phyloP scores from a whole-genome alignment of 164 flowering plant species.

The Chloranthus sessilifolius region DNA sequence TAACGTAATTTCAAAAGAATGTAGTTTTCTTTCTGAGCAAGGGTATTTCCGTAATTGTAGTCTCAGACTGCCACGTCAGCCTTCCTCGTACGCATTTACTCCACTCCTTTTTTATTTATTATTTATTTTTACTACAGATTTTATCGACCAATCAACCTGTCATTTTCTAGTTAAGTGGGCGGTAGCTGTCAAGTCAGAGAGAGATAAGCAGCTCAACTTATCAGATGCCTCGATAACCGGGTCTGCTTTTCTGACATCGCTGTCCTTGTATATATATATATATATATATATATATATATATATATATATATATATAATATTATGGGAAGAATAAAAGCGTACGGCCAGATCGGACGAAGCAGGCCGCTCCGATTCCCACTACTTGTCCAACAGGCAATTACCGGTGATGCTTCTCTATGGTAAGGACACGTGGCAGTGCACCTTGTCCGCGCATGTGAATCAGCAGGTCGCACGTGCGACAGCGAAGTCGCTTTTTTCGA shows the following conservation, averaged over 20 bases:
- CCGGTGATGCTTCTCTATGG: too few species aligned
- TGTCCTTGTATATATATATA: too few species aligned
- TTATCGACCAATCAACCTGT: conserved; percentile 11
- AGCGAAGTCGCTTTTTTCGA: too few species aligned
- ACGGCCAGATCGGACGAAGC: conserved; percentile 8
- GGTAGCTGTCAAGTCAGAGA: conserved; percentile 17
- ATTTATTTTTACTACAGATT: conserved; percentile 6
- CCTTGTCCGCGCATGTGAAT: too few species aligned
- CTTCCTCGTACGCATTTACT: conserved; percentile 11
- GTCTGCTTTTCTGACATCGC: neutral
- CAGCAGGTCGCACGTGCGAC: too few species aligned
- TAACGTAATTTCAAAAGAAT: too few species aligned
- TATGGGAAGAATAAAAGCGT: conserved; percentile 10
- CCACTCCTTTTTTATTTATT: conserved; percentile 1
- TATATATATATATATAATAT: too few species aligned
- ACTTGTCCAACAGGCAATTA: too few species aligned
- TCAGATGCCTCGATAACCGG: conserved; percentile 1
- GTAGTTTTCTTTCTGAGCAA: too few species aligned
- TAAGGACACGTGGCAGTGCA: too few species aligned
- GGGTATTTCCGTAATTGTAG: neutral
- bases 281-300: too few species aligned
- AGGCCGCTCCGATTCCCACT: neutral
- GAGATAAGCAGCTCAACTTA: conserved; percentile 1
- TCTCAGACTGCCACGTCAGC: conserved; percentile 10
- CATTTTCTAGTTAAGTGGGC: conserved; percentile 13